Evolutionary conservation across 306 rosid genomes (phyloP).

Genomic region (Hippophae tibetana): DNA sequence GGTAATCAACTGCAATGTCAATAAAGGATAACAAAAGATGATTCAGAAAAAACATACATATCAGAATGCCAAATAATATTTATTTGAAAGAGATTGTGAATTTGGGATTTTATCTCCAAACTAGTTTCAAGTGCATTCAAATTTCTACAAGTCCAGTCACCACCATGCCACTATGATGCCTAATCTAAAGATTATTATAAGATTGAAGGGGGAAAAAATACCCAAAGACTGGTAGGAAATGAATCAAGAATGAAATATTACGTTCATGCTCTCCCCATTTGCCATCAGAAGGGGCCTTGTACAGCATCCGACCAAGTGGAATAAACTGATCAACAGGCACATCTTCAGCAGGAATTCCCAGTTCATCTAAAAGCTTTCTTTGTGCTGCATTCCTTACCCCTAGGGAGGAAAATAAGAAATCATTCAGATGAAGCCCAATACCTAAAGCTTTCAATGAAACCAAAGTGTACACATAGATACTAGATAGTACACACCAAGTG

Average conservation of each 20-base stretch:
- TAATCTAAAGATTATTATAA: not conserved
- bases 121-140: too few species aligned
- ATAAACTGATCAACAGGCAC: slow-evolving; percentile 86
- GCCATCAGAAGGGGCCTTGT: slow-evolving; percentile 98
- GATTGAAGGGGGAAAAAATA: not conserved
- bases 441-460: slow-evolving; percentile 7
- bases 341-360: slow-evolving; percentile 86
- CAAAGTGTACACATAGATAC: not conserved
- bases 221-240: not conserved
- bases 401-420: slow-evolving; percentile 22
- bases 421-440: not conserved
- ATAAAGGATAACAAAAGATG: not conserved
- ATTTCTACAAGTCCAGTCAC: too few species aligned
- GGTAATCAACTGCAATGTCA: slow-evolving; percentile 75
- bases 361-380: slow-evolving; percentile 92
- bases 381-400: slow-evolving; percentile 96
- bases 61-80: too few species aligned
- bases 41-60: not conserved
- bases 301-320: slow-evolving; percentile 83
- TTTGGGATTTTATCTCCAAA: too few species aligned
- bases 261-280: slow-evolving; percentile 99
- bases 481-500: slow-evolving; percentile 48
- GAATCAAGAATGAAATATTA: slow-evolving; percentile 30
- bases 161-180: too few species aligned
- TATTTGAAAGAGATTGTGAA: not conserved